Percentiles rank a stretch among this genome's conserved stretches.
These are phyloP conservation scores for Penicillium sp. DNA, from an alignment of 2,329 filamentous ascomycete genomes.

Conservation along the genomic window DNA sequence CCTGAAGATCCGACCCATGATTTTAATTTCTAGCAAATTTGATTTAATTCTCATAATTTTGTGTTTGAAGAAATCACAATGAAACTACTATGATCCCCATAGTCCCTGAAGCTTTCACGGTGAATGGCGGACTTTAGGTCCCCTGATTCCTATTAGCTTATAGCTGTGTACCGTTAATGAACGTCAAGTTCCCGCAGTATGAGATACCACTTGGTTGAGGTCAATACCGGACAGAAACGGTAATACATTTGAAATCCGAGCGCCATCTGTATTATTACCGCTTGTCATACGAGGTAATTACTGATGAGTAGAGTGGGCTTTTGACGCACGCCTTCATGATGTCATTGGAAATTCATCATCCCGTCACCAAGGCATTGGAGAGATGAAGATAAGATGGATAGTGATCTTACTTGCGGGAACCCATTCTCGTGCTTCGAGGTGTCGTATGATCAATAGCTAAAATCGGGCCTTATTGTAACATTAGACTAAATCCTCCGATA, in stretches of 20 bases:
- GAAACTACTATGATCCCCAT: neutral
- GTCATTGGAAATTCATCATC: conserved; percentile 10
- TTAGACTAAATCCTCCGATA: neutral
- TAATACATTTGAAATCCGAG: neutral
- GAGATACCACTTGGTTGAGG: neutral
- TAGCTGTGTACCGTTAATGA: conserved; percentile 3
- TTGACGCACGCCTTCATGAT: conserved; percentile 21
- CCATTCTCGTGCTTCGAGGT: too few relatives aligned
- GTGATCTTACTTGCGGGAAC: neutral
- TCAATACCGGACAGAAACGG: neutral
- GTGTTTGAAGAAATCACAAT: neutral
- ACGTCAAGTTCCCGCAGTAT: neutral
- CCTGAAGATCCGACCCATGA: conserved; percentile 26
- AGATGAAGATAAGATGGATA: neutral
- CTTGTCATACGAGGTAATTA: neutral
- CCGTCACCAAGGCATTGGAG: neutral
- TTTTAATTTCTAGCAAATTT: neutral
- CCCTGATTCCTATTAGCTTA: conserved; percentile 14
- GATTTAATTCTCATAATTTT: neutral
- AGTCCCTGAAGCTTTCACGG: conserved; percentile 12
- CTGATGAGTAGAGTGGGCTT: neutral
- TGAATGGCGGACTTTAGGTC: conserved; percentile 10
- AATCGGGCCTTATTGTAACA: neutral
- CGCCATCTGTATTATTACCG: neutral
- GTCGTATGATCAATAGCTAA: too few relatives aligned